Evolutionary conservation across 2,329 filamentous ascomycete genomes (phyloP), one percentile per base, ranked within the genome.

Genomic region (Fusarium anguioides): DNA sequence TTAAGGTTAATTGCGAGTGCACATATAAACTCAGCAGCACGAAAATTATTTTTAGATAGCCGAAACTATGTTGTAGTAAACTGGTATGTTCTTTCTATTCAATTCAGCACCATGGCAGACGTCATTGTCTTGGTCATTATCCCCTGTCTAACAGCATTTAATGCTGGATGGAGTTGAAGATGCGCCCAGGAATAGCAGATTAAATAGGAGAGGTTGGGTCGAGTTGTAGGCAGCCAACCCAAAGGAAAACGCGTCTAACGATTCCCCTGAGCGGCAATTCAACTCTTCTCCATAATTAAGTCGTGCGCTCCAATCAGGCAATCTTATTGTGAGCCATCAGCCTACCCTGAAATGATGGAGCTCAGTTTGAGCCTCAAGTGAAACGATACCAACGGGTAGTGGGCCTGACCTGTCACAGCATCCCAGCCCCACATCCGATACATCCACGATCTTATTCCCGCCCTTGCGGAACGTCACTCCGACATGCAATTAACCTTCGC

Each of bases 151-250:
- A 74, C 77, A 72, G 11, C 61, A 70, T 53, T 75, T 75, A 78
- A 73, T 77, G 66, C 47, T 60, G 23, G 36, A 40, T 64, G 63
- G 76, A 77, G 77, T 73, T 70, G 58, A 50, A 45, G 64, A 54
- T 48, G 50, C 6, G 31, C 36, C 31, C 31, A 44, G 50, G 53
- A 35, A 58, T 27, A 35, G 47, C 15, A 58, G 46, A 61, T 60
- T 59, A 72, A 70, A 68, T 53, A 66, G 47, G 57, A 64, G 74
- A 69, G 74, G 75, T 69, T 76, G 73, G 75, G 74, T 71, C 74
- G 72, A 75, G 60, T 41, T 46, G 50, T 60, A 70, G 63, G 52
- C 60, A 68, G 53, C 60, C 44, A 50, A 42, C 56, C 59, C 41
- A 59, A 35, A 55, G 50, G n/a, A 56, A 40, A 41, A 46, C 47